Evolutionary conservation across 2,329 filamentous ascomycete species (phyloP), one percentile per base, ranked within the genome.

Genomic region (Calonectria ilicicola): DNA sequence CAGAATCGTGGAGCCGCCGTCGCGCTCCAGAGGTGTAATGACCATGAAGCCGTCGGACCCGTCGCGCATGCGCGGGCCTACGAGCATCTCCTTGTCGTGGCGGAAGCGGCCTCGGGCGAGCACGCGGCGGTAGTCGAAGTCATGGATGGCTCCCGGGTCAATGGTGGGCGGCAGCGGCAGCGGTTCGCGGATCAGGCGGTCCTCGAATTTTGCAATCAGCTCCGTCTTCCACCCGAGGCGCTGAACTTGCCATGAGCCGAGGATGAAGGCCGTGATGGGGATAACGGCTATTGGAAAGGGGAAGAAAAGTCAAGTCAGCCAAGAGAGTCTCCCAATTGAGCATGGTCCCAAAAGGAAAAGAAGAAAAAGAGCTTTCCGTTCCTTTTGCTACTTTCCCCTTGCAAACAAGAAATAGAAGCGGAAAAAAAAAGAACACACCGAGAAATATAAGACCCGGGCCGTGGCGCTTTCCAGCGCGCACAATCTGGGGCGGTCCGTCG

Each of bases 241-340:
- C 83, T 98, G 92, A 67, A 99, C 94, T 83, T 99, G 97, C 97
- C 97, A 99, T 75, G 95, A 95, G 35, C 97, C 97, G 19, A 99
- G 92, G 67, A 89, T 87, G 84, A 99, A 98, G 14, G 97, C 95
- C 1, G 96, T 98, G 72, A 98, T 85, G 62, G 97, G 97, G 80
- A 99, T 98, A 65, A 98, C 85, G 47, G 95, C 94, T 88, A 78
- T 53, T 49, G 46, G 5, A 27, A 23, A n/a, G 29, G 9, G 32
- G 15, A 35, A 56, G n/a, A 35, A 58, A 19, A 40, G 32, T 60
- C 53, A 60, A 38, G 32, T 58, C 27, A 68, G 56, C 10, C n/a
- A 21, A 19, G 5, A 35, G 17, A 62, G n/a, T 17, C 7, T 23
- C 49, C 9, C 44, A 47, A 23, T 47, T 47, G 44, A n/a, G 23